Base-by-base conservation (phyloP, 352 stramenopile genomes). In the Globisporangium solare region DNA sequence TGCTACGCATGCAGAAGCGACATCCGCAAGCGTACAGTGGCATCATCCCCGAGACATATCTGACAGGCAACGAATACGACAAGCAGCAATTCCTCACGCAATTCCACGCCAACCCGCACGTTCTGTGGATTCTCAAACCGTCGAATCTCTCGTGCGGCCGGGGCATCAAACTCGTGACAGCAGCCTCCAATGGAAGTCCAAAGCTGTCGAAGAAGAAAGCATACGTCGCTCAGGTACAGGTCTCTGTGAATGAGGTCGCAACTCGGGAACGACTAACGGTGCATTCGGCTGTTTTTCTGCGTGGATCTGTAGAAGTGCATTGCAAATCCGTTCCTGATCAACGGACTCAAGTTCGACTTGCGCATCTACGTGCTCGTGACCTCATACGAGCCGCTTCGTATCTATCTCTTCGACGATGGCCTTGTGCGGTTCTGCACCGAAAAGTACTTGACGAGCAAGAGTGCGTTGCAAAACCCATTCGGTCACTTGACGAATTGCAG, bases 401-500 rank as follows among this genome's bases (percentile, higher is more conserved):
- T 94, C 27, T 97, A 95, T 58, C 63, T 95, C 14, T 96, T 87
- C 52, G 54, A 92, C 52, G 80, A 97, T 31, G 89, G 89, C 1
- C 74, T 97, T 24, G 87, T 92, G 42, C 79, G 88, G 11, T 96
- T 97, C 60, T 94, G 83, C 27, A 95, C 87, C 0, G 72, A 88
- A 49, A 86, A 88, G 32, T 92, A 90, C 58, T 89, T 79, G 20
- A 86, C 66, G 1, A 71, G 51, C 35, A 80, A 79, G 31, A 76
- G 67, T 6, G 82, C 86, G 7, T 42, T 96, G 51, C 69, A 88
- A 27, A 95, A 91, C 57, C 74, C 72, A 3, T 97, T 92, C 60
- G 79, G 79, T 0, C 88, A 97, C 63, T 65, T 97, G n/a, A 97
- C 90, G 12, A 97, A 97, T 68, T 97, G 95, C 76, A 90, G 74